Evolutionary conservation across 1,284 basidiomycete species (phyloP), one percentile per base, ranked within the genome.

Genomic region (Porogramme epimiltina): DNA sequence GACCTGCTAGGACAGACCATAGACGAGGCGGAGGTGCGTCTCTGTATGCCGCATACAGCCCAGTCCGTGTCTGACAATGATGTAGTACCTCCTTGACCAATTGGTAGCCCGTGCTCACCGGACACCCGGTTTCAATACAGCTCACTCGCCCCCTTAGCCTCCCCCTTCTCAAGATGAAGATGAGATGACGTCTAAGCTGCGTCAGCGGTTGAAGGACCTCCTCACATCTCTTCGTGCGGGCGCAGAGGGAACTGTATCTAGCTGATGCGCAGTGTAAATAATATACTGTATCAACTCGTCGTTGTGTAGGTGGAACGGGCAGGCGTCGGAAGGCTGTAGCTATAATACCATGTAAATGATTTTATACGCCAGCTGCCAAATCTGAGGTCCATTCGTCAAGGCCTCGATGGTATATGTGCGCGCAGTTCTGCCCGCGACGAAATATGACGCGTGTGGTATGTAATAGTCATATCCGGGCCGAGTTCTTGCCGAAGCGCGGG

Each of bases 61-160:
- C n/a, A n/a, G n/a, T n/a, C n/a, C n/a, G n/a, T n/a, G n/a, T n/a
- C n/a, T n/a, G n/a, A n/a, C n/a, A n/a, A n/a, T n/a, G n/a, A n/a
- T n/a, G 5, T 28, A 66, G 65, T 66, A 68, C 42, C 61, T 68
- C 13, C 47, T 68, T 15, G 66, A 68, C 49, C 66, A 66, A 51
- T 49, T 66, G 46, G 66, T 68, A 55, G 15, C 28, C 16, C 34
- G n/a, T 37, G 34, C 5, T n/a, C 13, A 16, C 34, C 34, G 34
- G 34, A 37, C n/a, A 37, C 8, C 16, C 9, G 5, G 8, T 37
- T 37, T 6, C 28, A 31, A 8, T 13, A 24, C 0, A 18, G 2
- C 25, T 36, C 33, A 33, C 22, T n/a, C 13, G 13, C 36, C 36
- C 6, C 20, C 11, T 4, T 24, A 68, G 66, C 66, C 66, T 0